Conservation (phyloP, 1,139 yeast species). For the Petasospora rhodanensis region DNA sequence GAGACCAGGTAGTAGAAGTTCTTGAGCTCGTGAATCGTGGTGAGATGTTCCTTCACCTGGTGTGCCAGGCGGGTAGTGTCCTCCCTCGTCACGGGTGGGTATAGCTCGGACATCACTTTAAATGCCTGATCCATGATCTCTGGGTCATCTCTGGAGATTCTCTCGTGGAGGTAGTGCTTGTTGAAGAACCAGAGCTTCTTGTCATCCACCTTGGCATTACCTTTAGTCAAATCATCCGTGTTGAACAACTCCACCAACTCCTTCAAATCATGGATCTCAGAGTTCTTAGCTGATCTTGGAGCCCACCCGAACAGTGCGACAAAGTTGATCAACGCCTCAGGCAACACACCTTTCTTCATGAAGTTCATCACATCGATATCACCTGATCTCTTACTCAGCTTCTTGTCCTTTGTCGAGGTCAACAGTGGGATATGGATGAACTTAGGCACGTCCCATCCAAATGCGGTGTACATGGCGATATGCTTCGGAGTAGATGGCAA, state of each 20-base stretch:
- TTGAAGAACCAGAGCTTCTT: slow-evolving; percentile 73
- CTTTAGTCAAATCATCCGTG: slow-evolving; percentile 76
- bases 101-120: slow-evolving; percentile 18
- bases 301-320: slow-evolving; percentile 95
- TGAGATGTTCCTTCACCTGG: slow-evolving; percentile 35
- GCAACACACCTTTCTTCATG: slow-evolving; percentile 61
- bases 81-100: slow-evolving; percentile 18
- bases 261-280: slow-evolving; percentile 38
- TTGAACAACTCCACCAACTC: slow-evolving; percentile 33
- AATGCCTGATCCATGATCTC: slow-evolving; percentile 33
- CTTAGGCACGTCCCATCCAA: slow-evolving; percentile 80
- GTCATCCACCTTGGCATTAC: slow-evolving; percentile 88
- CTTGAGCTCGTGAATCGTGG: slow-evolving; percentile 44
- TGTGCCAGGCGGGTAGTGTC: slow-evolving; percentile 23
- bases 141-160: slow-evolving; percentile 34
- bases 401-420: slow-evolving; percentile 71
- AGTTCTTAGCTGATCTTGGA: slow-evolving; percentile 44
- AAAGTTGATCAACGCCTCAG: slow-evolving; percentile 84
- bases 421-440: slow-evolving; percentile 88
- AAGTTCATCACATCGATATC: slow-evolving; percentile 67
- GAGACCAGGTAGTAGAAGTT: slow-evolving; percentile 47
- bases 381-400: slow-evolving; percentile 81
- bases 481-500: slow-evolving; percentile 94
- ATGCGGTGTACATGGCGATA: slow-evolving; percentile 76
- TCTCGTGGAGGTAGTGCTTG: slow-evolving; percentile 51